Evolutionary conservation across 495 filamentous ascomycete species (phyloP).

Genomic region (Penicillium subrubescens): DNA sequence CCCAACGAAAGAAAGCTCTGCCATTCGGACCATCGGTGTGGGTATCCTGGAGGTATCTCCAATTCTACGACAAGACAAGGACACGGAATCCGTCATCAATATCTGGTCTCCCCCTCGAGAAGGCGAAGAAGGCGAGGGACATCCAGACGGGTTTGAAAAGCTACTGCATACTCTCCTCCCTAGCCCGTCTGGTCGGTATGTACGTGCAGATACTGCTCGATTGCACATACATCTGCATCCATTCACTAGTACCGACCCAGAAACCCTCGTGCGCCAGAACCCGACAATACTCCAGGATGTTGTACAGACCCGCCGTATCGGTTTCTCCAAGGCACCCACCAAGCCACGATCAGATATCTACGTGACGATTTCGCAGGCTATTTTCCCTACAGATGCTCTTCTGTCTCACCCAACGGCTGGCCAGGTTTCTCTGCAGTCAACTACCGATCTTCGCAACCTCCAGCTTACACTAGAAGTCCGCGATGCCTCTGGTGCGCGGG

Average conservation of each 20-base stretch:
- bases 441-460: constrained; percentile 68
- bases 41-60: constrained; percentile 80
- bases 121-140: constrained; percentile 53
- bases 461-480: constrained; percentile 91
- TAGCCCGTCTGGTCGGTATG: constrained; percentile 70
- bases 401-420: constrained; percentile 79
- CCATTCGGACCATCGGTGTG: constrained; percentile 73
- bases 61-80: constrained; percentile 73
- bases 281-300: constrained; percentile 86
- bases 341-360: constrained; percentile 93
- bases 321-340: constrained; percentile 91
- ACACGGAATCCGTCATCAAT: constrained; percentile 74
- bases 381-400: constrained; percentile 73
- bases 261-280: constrained; percentile 77
- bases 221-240: constrained; percentile 75
- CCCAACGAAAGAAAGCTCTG: constrained; percentile 44
- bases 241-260: constrained; percentile 74
- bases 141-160: constrained; percentile 70
- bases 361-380: constrained; percentile 75
- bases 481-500: constrained; percentile 70
- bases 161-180: constrained; percentile 73
- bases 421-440: constrained; percentile 65
- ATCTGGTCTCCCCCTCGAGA: constrained; percentile 74
- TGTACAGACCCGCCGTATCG: constrained; percentile 78
- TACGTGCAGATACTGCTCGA: constrained; percentile 70